Evolutionary conservation across 2,329 filamentous ascomycete genomes (phyloP).

Genomic region (Diplodia seriata): DNA sequence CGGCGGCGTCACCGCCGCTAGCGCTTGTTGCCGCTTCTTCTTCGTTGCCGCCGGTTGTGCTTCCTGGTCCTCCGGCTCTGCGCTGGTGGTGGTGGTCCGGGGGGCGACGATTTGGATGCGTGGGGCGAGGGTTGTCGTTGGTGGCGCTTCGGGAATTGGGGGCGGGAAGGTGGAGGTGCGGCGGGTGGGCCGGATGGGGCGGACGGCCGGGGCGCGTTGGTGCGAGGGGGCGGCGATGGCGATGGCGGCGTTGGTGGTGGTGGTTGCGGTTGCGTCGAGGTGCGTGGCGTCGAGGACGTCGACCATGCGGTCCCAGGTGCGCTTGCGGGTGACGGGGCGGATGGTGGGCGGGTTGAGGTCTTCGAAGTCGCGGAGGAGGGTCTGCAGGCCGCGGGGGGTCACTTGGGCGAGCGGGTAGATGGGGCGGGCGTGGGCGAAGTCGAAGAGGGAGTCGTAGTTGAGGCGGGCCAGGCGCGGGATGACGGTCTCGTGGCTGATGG

Average conservation of each 20-base stretch:
- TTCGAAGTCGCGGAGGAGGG: slow-evolving; percentile 16
- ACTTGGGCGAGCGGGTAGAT: slow-evolving; percentile 26
- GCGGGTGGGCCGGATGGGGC: slow-evolving; percentile 4
- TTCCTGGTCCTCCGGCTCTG: background rate
- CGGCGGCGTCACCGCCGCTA: no score
- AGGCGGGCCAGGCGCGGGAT: slow-evolving; percentile 13
- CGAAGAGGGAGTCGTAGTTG: slow-evolving; percentile 18
- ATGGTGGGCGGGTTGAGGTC: slow-evolving; percentile 7
- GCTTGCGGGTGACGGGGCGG: slow-evolving; percentile 9
- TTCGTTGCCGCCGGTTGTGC: no score
- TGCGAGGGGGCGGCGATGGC: background rate
- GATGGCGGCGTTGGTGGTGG: background rate
- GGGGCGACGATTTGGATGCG: slow-evolving; percentile 11
- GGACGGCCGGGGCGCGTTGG: background rate
- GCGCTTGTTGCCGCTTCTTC: background rate
- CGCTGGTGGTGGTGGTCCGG: background rate
- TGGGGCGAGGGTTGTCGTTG: slow-evolving; percentile 13
- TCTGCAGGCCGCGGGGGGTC: background rate
- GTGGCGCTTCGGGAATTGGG: slow-evolving; percentile 35
- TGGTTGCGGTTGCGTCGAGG: background rate
- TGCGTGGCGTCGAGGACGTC: slow-evolving; percentile 4
- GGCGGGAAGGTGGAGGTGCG: slow-evolving; percentile 29
- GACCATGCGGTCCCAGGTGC: slow-evolving; percentile 19
- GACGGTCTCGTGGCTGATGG: slow-evolving; percentile 15
- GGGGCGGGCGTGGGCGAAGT: slow-evolving; percentile 6